Conservation (phyloP, 495 filamentous ascomycete genomes). For the Lasiosphaeriaceae sp. region DNA sequence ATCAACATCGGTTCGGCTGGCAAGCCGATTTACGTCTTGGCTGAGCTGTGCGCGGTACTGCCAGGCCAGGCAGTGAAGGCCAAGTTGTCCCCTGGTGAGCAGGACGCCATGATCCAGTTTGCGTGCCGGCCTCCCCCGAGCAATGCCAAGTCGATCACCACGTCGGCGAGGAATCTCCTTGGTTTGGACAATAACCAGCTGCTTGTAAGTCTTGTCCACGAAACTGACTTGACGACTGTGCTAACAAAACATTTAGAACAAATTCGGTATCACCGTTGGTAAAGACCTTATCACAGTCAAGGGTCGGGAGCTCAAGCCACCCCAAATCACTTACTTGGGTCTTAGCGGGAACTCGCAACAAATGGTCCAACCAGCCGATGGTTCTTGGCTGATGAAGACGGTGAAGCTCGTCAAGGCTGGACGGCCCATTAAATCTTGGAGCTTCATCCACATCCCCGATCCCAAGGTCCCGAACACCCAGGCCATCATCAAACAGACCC, state of each 20-base stretch:
- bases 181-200: constrained; percentile 33
- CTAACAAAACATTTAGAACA: constrained; percentile 14
- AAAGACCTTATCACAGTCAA: constrained; percentile 58
- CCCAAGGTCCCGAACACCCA: background rate
- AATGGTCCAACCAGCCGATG: constrained; percentile 17
- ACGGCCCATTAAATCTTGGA: constrained; percentile 30
- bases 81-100: constrained; percentile 55
- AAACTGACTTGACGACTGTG: background rate
- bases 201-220: constrained; percentile 20
- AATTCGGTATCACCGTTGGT: constrained; percentile 54
- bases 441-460: constrained; percentile 16
- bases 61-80: constrained; percentile 60
- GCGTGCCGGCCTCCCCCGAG: constrained; percentile 60
- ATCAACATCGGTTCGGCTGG: constrained; percentile 63
- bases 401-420: constrained; percentile 31
- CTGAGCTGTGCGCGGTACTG: constrained; percentile 60
- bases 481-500: constrained; percentile 22
- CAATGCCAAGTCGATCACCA: constrained; percentile 65
- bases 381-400: constrained; percentile 37
- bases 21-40: constrained; percentile 61
- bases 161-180: constrained; percentile 43
- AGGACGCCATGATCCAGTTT: constrained; percentile 61
- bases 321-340: constrained; percentile 48
- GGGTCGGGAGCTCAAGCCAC: constrained; percentile 58
- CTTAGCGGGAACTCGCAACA: constrained; percentile 8